A percentile compares a stretch with the other conserved stretches of the same genome.
Conservation (phyloP, 2,329 filamentous ascomycete genomes). For the Ceratocystis huliohia region DNA sequence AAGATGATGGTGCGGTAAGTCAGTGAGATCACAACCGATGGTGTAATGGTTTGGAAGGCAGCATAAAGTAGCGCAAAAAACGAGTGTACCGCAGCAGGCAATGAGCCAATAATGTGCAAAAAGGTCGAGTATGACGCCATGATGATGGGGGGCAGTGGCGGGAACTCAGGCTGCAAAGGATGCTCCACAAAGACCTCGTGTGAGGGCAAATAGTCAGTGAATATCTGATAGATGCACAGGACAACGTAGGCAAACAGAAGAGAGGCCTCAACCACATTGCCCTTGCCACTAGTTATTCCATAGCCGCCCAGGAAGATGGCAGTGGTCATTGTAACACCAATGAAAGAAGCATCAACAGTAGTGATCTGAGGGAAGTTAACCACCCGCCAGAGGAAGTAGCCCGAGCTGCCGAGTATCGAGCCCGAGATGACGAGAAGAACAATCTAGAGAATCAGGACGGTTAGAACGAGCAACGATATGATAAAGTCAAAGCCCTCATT, state of each 20-base stretch:
- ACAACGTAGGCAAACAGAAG: slow-evolving; percentile 93
- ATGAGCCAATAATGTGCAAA: slow-evolving; percentile 65
- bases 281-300: slow-evolving; percentile 84
- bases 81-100: slow-evolving; percentile 74
- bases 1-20: slow-evolving; percentile 89
- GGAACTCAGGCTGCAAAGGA: slow-evolving; percentile 66
- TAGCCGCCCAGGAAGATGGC: slow-evolving; percentile 86
- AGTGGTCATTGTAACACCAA: slow-evolving; percentile 83
- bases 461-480: background rate
- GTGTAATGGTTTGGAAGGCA: slow-evolving; percentile 88
- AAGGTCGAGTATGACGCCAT: slow-evolving; percentile 97
- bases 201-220: slow-evolving; percentile 84
- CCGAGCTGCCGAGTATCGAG: slow-evolving; percentile 80
- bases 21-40: slow-evolving; percentile 88
- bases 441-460: slow-evolving; percentile 51
- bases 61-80: slow-evolving; percentile 77
- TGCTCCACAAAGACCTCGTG: slow-evolving; percentile 44
- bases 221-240: slow-evolving; percentile 98
- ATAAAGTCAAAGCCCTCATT: background rate
- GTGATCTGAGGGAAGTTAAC: slow-evolving; percentile 86
- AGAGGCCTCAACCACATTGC: slow-evolving; percentile 90
- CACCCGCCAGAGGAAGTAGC: slow-evolving; percentile 94
- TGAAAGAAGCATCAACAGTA: slow-evolving; percentile 83
- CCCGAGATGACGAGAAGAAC: slow-evolving; percentile 75
- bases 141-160: slow-evolving; percentile 90